A percentile compares a stretch with the other conserved stretches of the same genome.
Conservation (phyloP, 2,329 filamentous ascomycete species). For the Ustulina deusta region DNA sequence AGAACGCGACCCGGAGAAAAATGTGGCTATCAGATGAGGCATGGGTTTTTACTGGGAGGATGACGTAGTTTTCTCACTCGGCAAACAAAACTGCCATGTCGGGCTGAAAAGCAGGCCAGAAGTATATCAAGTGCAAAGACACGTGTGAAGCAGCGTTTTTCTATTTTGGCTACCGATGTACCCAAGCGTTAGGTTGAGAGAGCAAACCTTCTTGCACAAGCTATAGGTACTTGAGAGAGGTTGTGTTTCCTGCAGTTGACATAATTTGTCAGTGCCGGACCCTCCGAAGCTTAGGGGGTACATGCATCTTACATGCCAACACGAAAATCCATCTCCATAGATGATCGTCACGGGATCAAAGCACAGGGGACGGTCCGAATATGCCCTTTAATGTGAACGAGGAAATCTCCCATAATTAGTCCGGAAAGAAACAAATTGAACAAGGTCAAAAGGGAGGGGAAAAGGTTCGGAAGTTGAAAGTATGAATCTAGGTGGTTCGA, state of each 20-base stretch:
- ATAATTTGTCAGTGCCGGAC: conserved; percentile 7
- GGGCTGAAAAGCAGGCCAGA: too few relatives aligned
- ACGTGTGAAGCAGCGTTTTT: too few relatives aligned
- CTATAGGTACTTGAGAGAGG: not conserved
- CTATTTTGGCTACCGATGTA: not conserved
- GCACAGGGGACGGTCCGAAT: conserved; percentile 17
- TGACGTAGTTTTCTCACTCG: conserved; percentile 22
- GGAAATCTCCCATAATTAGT: conserved; percentile 1
- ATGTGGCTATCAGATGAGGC: conserved; percentile 27
- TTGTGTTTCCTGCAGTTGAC: not conserved
- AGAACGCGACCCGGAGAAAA: conserved; percentile 9
- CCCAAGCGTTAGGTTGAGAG: not conserved
- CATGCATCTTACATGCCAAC: conserved; percentile 10
- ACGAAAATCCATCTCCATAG: not conserved
- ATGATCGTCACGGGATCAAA: not conserved
- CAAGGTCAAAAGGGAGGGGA: not conserved
- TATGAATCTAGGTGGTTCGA: not conserved
- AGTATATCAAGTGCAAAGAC: not conserved
- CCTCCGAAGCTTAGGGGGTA: conserved; percentile 27
- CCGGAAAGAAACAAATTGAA: not conserved
- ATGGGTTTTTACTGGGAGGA: not conserved
- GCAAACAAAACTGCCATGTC: not conserved
- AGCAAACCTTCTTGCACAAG: not conserved
- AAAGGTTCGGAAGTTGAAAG: not conserved
- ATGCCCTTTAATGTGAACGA: not conserved